Conservation (phyloP, 78 protist species). For the Pelomyxa schiedti region DNA sequence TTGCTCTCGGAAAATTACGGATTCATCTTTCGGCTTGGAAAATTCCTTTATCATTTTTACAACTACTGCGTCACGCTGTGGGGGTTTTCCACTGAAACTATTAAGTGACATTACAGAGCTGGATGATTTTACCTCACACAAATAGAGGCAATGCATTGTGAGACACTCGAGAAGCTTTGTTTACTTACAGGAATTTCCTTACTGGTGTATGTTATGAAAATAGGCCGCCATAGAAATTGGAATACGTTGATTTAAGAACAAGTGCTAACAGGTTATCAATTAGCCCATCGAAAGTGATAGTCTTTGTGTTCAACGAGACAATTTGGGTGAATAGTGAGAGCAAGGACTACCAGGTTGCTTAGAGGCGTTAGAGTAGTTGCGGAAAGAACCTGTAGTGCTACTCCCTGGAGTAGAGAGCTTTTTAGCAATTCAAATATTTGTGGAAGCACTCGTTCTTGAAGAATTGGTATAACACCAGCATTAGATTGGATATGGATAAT, state of each 20-base stretch:
- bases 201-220: not conserved
- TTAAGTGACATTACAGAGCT: not conserved
- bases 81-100: conserved; percentile 4
- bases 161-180: not conserved
- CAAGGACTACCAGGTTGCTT: conserved; percentile 5
- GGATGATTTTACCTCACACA: conserved; percentile 5
- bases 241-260: too few species aligned
- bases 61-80: conserved; percentile 13
- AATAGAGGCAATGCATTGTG: conserved; percentile 7
- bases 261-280: not conserved
- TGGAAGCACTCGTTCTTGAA: conserved; percentile 25
- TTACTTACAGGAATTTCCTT: not conserved
- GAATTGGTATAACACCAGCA: not conserved
- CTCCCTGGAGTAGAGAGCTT: conserved; percentile 73
- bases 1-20: not conserved
- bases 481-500: not conserved
- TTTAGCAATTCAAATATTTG: conserved; percentile 22
- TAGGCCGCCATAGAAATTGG: not conserved
- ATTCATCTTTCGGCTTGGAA: not conserved
- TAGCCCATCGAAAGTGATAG: conserved; percentile 17
- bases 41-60: conserved; percentile 19
- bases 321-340: conserved; percentile 22
- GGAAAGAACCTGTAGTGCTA: conserved; percentile 31
- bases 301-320: conserved; percentile 10
- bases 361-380: not conserved